Conservation (phyloP, 176 grass and related monocot species). For the Triticum dicoccoides region DNA sequence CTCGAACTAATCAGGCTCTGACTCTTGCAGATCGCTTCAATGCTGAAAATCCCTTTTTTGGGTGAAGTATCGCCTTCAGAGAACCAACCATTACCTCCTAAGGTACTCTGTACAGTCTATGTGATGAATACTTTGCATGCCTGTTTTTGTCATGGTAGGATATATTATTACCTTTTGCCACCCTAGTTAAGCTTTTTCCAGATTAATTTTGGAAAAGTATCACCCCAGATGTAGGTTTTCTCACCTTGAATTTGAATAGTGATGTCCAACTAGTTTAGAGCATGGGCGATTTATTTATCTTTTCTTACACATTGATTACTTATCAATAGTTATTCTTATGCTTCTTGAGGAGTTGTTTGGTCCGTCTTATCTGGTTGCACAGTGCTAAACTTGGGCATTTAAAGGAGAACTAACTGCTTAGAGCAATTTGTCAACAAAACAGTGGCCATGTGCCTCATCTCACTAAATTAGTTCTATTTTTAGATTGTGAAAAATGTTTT, state of each 20-base stretch:
- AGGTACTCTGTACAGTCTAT: slow-evolving; percentile 36
- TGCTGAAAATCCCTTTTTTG: slow-evolving; percentile 87
- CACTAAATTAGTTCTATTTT: neutral
- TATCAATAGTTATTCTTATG: neutral
- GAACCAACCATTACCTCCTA: slow-evolving; percentile 65
- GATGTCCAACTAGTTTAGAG: neutral
- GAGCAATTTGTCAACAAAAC: neutral
- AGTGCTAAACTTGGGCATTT: neutral
- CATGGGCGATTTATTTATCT: neutral
- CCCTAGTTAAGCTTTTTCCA: neutral
- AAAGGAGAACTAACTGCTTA: neutral
- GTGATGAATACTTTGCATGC: neutral
- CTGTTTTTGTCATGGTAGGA: neutral
- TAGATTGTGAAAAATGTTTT: neutral
- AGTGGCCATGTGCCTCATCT: neutral
- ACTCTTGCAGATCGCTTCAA: slow-evolving; percentile 69
- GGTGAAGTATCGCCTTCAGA: slow-evolving; percentile 53
- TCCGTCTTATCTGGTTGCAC: neutral
- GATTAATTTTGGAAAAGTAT: neutral
- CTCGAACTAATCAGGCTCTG: neutral
- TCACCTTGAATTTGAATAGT: neutral
- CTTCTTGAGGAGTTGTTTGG: neutral
- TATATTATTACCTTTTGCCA: neutral
- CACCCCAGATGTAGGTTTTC: neutral
- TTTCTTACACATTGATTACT: neutral